Evolutionary conservation across 2,329 filamentous ascomycete genomes (phyloP).

Genomic region (Aphanoascus verrucosus): DNA sequence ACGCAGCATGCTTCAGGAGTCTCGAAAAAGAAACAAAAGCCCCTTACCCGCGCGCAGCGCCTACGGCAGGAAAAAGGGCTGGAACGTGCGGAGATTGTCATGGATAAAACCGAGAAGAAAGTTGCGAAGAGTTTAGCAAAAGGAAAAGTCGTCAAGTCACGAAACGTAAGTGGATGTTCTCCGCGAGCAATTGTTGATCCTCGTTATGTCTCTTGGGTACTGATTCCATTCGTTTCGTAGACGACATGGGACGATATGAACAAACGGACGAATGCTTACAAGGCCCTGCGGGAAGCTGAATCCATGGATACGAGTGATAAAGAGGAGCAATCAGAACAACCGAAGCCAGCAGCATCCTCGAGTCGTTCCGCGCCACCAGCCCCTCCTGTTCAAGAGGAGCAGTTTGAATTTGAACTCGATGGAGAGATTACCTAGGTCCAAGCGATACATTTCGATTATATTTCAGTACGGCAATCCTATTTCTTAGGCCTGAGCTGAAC

Average conservation of each 20-base stretch:
- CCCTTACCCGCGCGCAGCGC: slow-evolving; percentile 44
- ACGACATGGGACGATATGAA: slow-evolving; percentile 18
- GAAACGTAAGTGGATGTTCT: slow-evolving; percentile 27
- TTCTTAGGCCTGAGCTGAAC: slow-evolving; percentile 42
- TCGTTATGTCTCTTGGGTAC: background rate
- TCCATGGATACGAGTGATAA: slow-evolving; percentile 13
- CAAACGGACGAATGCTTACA: slow-evolving; percentile 10
- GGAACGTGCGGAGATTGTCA: slow-evolving; percentile 45
- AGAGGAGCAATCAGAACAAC: slow-evolving; percentile 4
- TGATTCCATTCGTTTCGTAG: slow-evolving; percentile 14
- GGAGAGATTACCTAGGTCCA: slow-evolving; percentile 36
- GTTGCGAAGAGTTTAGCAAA: slow-evolving; percentile 42
- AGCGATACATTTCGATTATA: background rate
- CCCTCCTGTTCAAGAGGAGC: slow-evolving; percentile 7
- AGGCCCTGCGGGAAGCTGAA: slow-evolving; percentile 8
- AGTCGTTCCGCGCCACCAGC: background rate
- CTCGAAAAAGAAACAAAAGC: slow-evolving; percentile 38
- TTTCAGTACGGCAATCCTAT: slow-evolving; percentile 20
- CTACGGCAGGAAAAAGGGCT: slow-evolving; percentile 45
- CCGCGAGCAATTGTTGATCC: background rate
- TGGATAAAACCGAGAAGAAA: slow-evolving; percentile 48
- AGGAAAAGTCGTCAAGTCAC: slow-evolving; percentile 40
- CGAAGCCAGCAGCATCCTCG: slow-evolving; percentile 16
- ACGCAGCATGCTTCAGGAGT: slow-evolving; percentile 43
- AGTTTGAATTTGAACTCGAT: slow-evolving; percentile 27